These are phyloP conservation scores for Rhodotorula sp. DNA, from an alignment of 1,284 basidiomycete genomes.

Conservation along the genomic window DNA sequence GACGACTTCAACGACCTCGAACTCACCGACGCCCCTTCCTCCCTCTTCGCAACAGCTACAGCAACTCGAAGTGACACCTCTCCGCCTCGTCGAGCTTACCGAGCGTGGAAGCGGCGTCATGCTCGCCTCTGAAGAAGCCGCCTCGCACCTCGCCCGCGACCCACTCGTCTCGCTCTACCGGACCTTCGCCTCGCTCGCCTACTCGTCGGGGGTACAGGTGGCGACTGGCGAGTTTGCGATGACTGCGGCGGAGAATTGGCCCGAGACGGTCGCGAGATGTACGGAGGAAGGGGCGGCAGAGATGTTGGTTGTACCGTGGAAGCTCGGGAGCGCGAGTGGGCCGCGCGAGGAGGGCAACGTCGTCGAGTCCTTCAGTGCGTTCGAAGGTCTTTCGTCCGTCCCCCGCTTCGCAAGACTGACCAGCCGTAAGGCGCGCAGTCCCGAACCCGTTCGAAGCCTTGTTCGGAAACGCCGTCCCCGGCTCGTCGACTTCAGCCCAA, in stretches of 20 bases:
- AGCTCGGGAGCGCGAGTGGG: conserved; percentile 48
- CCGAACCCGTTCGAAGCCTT: conserved; percentile 62
- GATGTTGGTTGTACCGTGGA: conserved; percentile 13
- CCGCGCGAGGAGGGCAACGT: conserved; percentile 49
- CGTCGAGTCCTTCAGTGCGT: conserved; percentile 18
- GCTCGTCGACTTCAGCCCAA: conserved; percentile 61
- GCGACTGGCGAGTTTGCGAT: conserved; percentile 53
- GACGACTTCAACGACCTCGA: background rate
- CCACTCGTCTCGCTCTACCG: conserved; percentile 75
- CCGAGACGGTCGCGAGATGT: conserved; percentile 57
- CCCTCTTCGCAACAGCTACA: background rate
- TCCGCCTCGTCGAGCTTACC: conserved; percentile 82
- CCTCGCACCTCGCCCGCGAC: conserved; percentile 67
- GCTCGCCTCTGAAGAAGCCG: conserved; percentile 69
- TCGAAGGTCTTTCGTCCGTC: too few species aligned
- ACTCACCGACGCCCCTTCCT: background rate
- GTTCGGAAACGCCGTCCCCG: conserved; percentile 49
- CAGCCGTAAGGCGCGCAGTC: conserved; percentile 23
- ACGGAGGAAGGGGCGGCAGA: conserved; percentile 4
- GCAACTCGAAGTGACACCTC: conserved; percentile 46
- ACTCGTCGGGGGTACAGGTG: conserved; percentile 56
- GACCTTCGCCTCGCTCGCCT: conserved; percentile 74
- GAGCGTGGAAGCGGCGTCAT: conserved; percentile 81
- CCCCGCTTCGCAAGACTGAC: conserved; percentile 28
- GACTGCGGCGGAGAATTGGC: conserved; percentile 62